Base-by-base conservation (phyloP, 768 basidiomycete genomes). In the Mrakia blollopis region DNA sequence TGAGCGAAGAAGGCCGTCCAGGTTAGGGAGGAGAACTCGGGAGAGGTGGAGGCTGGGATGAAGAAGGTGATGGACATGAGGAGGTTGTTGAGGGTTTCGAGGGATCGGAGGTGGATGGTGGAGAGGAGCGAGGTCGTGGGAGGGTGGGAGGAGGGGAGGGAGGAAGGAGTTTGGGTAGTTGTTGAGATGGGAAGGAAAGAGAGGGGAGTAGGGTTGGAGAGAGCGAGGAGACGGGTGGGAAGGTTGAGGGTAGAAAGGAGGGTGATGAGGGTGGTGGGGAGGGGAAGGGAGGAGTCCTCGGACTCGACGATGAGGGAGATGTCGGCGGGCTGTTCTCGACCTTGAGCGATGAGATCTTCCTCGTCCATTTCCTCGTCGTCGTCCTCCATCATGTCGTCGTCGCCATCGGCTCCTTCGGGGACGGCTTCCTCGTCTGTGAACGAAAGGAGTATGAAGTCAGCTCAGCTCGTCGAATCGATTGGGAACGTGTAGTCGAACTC, bases 31-130 rank as follows among this genome's bases (percentile, higher is more conserved):
- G 87, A 82, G 6, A 80, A 83, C 37, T 85, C 79, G 72, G 85
- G 86, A 1, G 87, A 84, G 6, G 86, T 83, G 25, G 80, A 79
- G 9, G 79, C 76, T 7, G 82, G 80, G 13, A 82, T 72, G 50
- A 81, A 81, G 0, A 87, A 85, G 3, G 89, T 87, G 18, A 91
- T 86, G 4, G 93, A 90, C 50, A 95, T 85, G 80, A 96, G 91
- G 54, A 94, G 86, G 81, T 98, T 97, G 81, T 92, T 94, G 67
- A 98, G 86, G 81, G 94, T 94, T 82, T 96, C 93, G 37, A 95
- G 86, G 14, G 93, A 92, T 79, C 90, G 87, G 75, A 93, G 86
- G 81, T 97, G 94, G 71, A 96, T 89, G 10, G 91, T 89, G 79
- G 91, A 88, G 63, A 98, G 87, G 14, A 87, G 91, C 35, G 93